Evolutionary conservation across 257 asterid genomes (phyloP), one percentile per base, ranked within the genome.

Genomic region (Euphrasia confusa): DNA sequence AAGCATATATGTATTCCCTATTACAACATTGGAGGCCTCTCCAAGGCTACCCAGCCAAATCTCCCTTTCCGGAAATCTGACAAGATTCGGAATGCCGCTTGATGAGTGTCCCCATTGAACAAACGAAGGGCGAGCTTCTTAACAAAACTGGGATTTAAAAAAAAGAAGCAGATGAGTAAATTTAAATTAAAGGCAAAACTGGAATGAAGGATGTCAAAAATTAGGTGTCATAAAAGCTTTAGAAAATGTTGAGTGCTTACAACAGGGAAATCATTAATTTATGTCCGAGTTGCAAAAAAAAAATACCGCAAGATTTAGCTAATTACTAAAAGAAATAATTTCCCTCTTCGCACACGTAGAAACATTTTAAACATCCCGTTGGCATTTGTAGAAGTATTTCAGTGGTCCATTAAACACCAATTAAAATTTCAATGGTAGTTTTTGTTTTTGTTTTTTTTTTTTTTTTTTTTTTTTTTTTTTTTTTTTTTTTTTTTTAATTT

Each of bases 21-120:
- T 61, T 74, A 81, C 75, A 50, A 5, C 27, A 66, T 76, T 11
- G 93, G 96, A 45, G 99, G 97, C 74, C 85, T 80, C 84, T 92
- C 99, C 10, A 92, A 74, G 63, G 95, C 79, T 26, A 81, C 75
- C 86, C 94, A 83, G 48, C 96, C 97, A 26, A 92, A 81, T 74
- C 73, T 89, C 63, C 97, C 97, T 72, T 92, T 92, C 12, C 97
- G 84, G 71, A 83, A 92, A 79, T 92, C 99, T 1, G 93, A 78
- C 80, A 92, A 71, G 58, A 92, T 75, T 11, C 99, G 94, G 9
- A 81, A 89, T 17, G 96, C 87, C 45, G 95, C 96, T 80, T 92
- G 99, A 71, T 92, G 81, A 40, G 61, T 67, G 76, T 92, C 97
- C 48, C 95, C 97, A 18, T 89, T 89, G 82, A 92, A 92, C 54